phyloP scores from a whole-genome alignment of 169 alveolate genomes.

The Perkinsus marinus region DNA sequence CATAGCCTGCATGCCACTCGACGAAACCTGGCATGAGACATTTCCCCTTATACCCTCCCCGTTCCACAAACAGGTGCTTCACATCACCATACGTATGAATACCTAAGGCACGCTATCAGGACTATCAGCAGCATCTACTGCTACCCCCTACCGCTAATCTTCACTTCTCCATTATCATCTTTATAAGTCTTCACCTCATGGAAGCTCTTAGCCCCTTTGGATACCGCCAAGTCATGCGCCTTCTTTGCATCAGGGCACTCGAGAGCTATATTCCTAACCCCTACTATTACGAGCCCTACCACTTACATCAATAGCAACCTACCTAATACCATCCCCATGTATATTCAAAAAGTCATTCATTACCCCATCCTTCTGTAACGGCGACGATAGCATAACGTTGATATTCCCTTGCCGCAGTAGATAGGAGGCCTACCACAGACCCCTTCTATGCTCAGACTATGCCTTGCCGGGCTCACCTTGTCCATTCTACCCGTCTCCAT shows the following conservation, averaged over 20 bases:
- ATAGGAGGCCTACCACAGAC: slow-evolving; percentile 5
- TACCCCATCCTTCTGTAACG: slow-evolving; percentile 31
- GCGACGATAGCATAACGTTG: slow-evolving; percentile 38
- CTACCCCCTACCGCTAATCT: slow-evolving; percentile 26
- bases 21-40: slow-evolving; percentile 51
- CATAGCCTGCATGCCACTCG: slow-evolving; percentile 9
- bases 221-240: slow-evolving; percentile 48
- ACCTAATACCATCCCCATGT: slow-evolving; percentile 48
- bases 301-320: slow-evolving; percentile 14
- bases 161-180: slow-evolving; percentile 46
- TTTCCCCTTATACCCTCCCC: slow-evolving; percentile 45
- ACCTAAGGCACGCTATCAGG: background rate
- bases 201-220: slow-evolving; percentile 45
- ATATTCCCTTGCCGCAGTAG: slow-evolving; percentile 40
- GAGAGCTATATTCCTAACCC: slow-evolving; percentile 32
- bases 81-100: slow-evolving; percentile 63
- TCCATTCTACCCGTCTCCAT: slow-evolving; percentile 48
- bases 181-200: slow-evolving; percentile 34
- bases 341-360: slow-evolving; percentile 23
- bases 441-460: background rate
- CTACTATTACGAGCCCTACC: background rate
- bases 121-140: background rate
- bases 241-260: slow-evolving; percentile 42
- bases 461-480: slow-evolving; percentile 11
- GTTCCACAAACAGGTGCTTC: slow-evolving; percentile 46